Evolutionary conservation across 1,284 basidiomycete genomes (phyloP).

Genomic region (Crucibulum cyathiforme): DNA sequence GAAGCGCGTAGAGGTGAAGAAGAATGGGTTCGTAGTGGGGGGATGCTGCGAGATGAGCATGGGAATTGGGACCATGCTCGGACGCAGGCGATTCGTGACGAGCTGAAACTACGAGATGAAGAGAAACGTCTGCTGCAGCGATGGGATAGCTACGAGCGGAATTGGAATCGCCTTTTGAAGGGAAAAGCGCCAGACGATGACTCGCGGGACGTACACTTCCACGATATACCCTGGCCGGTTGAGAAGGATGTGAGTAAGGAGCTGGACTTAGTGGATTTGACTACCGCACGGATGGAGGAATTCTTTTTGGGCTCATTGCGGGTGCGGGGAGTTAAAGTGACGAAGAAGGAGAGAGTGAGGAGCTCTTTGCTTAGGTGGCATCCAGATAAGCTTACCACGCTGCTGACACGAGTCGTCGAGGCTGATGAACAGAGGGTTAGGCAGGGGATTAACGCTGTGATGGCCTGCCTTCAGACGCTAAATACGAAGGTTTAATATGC

Average conservation of each 20-base stretch:
- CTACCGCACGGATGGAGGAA: slow-evolving; percentile 46
- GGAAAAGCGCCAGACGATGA: background rate
- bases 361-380: slow-evolving; percentile 73
- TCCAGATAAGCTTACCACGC: slow-evolving; percentile 68
- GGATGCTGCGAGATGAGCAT: slow-evolving; percentile 54
- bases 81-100: slow-evolving; percentile 50
- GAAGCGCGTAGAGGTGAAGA: slow-evolving; percentile 54
- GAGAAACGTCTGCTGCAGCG: slow-evolving; percentile 41
- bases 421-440: slow-evolving; percentile 55
- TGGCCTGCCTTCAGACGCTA: slow-evolving; percentile 29
- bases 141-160: slow-evolving; percentile 58
- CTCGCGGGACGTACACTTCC: slow-evolving; percentile 35
- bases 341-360: slow-evolving; percentile 60
- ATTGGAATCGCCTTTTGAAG: slow-evolving; percentile 47
- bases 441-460: slow-evolving; percentile 35
- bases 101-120: slow-evolving; percentile 47
- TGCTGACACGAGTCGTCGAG: slow-evolving; percentile 56
- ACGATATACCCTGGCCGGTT: slow-evolving; percentile 69
- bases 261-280: slow-evolving; percentile 44
- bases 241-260: slow-evolving; percentile 15
- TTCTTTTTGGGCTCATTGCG: slow-evolving; percentile 62
- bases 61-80: slow-evolving; percentile 57
- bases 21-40: slow-evolving; percentile 64
- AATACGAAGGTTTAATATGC: too few relatives aligned
- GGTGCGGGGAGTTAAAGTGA: slow-evolving; percentile 45